Percentiles rank a stretch among this genome's conserved stretches.
These are phyloP conservation scores for Chalara sp. DNA, from an alignment of 2,329 filamentous ascomycete genomes.

Conservation along the genomic window DNA sequence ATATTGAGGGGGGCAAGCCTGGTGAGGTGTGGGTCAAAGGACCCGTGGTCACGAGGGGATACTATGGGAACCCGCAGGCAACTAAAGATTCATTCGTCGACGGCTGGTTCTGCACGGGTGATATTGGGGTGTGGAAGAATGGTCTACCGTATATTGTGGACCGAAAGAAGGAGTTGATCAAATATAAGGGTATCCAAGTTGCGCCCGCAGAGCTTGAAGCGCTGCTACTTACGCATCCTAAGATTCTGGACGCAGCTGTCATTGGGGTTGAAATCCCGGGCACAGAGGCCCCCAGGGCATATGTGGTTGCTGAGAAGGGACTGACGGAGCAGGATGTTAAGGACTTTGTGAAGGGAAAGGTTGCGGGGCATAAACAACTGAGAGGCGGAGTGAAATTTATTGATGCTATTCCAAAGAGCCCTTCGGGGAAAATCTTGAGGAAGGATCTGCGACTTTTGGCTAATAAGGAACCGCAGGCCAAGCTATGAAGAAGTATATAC, in stretches of 20 bases:
- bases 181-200: conserved; percentile 41
- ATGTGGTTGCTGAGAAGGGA: conserved; percentile 35
- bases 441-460: conserved; percentile 27
- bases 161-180: conserved; percentile 37
- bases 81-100: conserved; percentile 27
- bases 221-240: conserved; percentile 31
- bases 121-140: conserved; percentile 64
- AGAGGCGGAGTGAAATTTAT: conserved; percentile 39
- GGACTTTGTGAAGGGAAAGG: conserved; percentile 29
- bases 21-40: conserved; percentile 19
- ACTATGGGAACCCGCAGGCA: conserved; percentile 29
- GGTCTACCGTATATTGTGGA: conserved; percentile 51
- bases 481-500: neutral
- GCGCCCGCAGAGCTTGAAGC: conserved; percentile 41
- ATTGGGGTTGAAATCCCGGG: conserved; percentile 35
- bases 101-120: conserved; percentile 89
- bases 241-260: conserved; percentile 37
- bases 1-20: conserved; percentile 18
- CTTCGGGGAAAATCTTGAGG: conserved; percentile 39
- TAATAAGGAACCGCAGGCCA: conserved; percentile 3
- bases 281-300: conserved; percentile 52
- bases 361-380: conserved; percentile 40
- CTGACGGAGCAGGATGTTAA: conserved; percentile 34
- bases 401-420: conserved; percentile 39
- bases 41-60: conserved; percentile 31